Evolutionary conservation across 1,139 yeast genomes (phyloP).

Genomic region (Eremothecium sinecaudum): DNA sequence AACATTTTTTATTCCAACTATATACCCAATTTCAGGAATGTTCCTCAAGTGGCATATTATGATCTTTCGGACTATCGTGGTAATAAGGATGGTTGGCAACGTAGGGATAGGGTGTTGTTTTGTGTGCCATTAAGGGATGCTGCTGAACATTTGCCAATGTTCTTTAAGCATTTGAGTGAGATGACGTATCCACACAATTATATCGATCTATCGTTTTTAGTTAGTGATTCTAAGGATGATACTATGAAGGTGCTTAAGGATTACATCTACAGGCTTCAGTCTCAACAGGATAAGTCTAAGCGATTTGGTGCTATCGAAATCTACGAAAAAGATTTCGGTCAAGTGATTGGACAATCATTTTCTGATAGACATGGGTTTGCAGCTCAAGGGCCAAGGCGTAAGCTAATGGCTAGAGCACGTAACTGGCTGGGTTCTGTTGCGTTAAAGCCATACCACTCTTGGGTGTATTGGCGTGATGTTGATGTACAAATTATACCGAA

Average conservation of each 20-base stretch:
- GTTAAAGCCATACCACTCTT: constrained; percentile 56
- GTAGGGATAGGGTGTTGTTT: constrained; percentile 48
- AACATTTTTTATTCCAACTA: background rate
- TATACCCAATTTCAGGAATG: constrained; percentile 4
- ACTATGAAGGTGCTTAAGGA: constrained; percentile 44
- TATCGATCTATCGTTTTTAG: constrained; percentile 55
- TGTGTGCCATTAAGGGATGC: constrained; percentile 68
- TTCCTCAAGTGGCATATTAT: constrained; percentile 39
- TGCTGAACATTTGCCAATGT: constrained; percentile 56
- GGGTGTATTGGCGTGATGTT: constrained; percentile 78
- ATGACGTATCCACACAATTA: constrained; percentile 59
- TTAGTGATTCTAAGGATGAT: constrained; percentile 51
- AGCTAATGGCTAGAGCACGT: constrained; percentile 64
- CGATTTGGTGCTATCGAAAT: constrained; percentile 49
- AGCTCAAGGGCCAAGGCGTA: constrained; percentile 66
- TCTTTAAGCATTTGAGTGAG: constrained; percentile 49
- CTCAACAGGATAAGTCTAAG: constrained; percentile 35
- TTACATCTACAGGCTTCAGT: constrained; percentile 41
- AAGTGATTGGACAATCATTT: constrained; percentile 54
- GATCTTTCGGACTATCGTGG: constrained; percentile 46
- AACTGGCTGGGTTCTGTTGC: constrained; percentile 61
- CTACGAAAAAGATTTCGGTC: constrained; percentile 62
- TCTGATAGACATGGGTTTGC: constrained; percentile 63
- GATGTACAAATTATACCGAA: constrained; percentile 59
- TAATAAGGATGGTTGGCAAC: constrained; percentile 47